A percentile compares a stretch with the other conserved stretches of the same genome.
These are phyloP conservation scores for Silene coronaria DNA, from an alignment of 179 eudicot genomes.

Conservation along the genomic window DNA sequence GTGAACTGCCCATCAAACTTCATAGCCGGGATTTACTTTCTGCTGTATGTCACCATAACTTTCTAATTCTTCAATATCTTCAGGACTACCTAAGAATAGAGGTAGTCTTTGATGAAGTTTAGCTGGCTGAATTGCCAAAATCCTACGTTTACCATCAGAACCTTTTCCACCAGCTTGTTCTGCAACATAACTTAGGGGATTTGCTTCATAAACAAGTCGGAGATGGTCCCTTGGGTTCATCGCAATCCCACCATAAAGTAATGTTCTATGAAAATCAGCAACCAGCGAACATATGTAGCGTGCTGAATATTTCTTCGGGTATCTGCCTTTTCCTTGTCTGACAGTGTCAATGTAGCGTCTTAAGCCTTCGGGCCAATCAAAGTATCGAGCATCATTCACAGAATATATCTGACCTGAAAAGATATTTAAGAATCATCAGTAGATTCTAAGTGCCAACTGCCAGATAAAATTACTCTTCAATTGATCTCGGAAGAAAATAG, in stretches of 20 bases:
- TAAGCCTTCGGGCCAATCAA: conserved; percentile 97
- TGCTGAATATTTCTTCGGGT: conserved; percentile 90
- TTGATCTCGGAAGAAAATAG: not conserved
- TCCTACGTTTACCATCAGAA: conserved; percentile 72
- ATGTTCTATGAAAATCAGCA: conserved; percentile 94
- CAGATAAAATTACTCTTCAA: not conserved
- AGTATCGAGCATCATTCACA: conserved; percentile 96
- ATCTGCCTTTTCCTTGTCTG: conserved; percentile 87
- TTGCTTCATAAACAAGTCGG: conserved; percentile 92
- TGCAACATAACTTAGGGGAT: conserved; percentile 81
- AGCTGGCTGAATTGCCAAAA: conserved; percentile 71
- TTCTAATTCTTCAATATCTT: conserved; percentile 87
- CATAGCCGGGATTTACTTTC: conserved; percentile 94
- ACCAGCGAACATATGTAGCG: conserved; percentile 96
- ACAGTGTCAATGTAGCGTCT: conserved; percentile 77
- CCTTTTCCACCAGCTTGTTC: conserved; percentile 98
- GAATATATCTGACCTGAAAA: conserved; percentile 91
- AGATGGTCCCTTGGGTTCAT: conserved; percentile 99
- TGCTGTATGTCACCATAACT: conserved; percentile 87
- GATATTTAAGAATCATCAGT: conserved; percentile 5
- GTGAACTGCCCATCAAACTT: conserved; percentile 41
- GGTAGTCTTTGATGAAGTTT: conserved; percentile 90
- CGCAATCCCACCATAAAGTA: conserved; percentile 87
- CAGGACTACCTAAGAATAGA: conserved; percentile 76
- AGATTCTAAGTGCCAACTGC: not conserved